These are phyloP conservation scores for Populus davidiana DNA, from an alignment of 345 rosid genomes.

Conservation along the genomic window DNA sequence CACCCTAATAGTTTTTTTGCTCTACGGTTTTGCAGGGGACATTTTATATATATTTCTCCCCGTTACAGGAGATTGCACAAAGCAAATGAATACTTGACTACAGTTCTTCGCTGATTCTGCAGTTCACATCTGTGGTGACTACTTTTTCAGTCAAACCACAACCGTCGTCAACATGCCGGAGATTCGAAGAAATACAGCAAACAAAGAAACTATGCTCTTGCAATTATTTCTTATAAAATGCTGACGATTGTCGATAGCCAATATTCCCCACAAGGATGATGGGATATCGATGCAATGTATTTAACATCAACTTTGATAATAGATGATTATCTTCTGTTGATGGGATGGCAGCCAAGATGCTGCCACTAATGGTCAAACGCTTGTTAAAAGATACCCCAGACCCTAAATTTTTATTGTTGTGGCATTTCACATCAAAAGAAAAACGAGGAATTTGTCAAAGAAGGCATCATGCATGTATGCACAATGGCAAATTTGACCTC, in stretches of 20 bases:
- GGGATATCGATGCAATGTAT: neutral
- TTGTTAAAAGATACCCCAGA: neutral
- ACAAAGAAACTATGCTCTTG: neutral
- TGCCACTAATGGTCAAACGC: neutral
- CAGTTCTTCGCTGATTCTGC: neutral
- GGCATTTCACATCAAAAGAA: neutral
- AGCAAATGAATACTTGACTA: neutral
- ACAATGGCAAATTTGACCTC: neutral
- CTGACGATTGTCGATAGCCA: neutral
- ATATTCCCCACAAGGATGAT: neutral
- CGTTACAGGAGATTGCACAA: neutral
- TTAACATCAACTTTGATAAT: neutral
- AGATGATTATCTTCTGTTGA: neutral
- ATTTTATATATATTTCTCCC: no score
- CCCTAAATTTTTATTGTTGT: no score
- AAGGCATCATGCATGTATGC: neutral
- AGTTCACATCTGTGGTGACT: neutral
- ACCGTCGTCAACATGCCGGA: neutral
- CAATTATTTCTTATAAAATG: neutral
- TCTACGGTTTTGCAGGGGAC: no score
- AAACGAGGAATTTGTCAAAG: neutral
- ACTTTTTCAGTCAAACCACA: neutral
- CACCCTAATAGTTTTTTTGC: no score
- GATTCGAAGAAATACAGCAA: neutral
- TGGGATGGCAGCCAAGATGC: neutral